Percentiles rank a stretch among this genome's conserved stretches.
Conservation (phyloP, 2,329 filamentous ascomycete genomes). For the Pseudovirgaria hyperparasitica region DNA sequence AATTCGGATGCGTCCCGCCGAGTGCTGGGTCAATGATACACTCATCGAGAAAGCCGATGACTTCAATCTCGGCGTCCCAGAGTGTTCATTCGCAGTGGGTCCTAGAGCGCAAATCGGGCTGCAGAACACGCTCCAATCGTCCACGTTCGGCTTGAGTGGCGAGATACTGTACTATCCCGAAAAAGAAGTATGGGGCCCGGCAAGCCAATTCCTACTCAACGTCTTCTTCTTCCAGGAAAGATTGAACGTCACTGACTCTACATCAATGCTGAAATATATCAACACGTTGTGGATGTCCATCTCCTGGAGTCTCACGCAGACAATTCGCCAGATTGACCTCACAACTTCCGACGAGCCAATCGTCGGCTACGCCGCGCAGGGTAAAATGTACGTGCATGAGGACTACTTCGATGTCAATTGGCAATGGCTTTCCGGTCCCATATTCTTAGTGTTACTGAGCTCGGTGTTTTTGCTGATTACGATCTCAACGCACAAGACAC, state of each 20-base stretch:
- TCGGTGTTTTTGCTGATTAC: slow-evolving; percentile 4
- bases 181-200: slow-evolving; percentile 1
- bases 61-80: too few relatives aligned
- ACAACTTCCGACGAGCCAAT: slow-evolving; percentile 4
- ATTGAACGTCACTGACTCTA: too few relatives aligned
- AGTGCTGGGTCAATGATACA: slow-evolving; percentile 6
- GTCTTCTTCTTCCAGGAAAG: slow-evolving; percentile 1
- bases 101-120: slow-evolving; percentile 3
- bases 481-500: slow-evolving; percentile 2
- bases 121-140: slow-evolving; percentile 4
- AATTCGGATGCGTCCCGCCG: slow-evolving; percentile 2
- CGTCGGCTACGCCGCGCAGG: slow-evolving; percentile 2
- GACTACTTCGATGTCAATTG: slow-evolving; percentile 5
- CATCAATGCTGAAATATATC: too few relatives aligned
- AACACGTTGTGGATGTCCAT: background rate
- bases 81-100: slow-evolving; percentile 2
- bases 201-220: slow-evolving; percentile 4
- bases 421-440: slow-evolving; percentile 1
- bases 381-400: slow-evolving; percentile 3
- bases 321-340: slow-evolving; percentile 1
- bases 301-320: slow-evolving; percentile 3
- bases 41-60: slow-evolving; percentile 1
- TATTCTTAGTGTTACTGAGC: slow-evolving; percentile 4
- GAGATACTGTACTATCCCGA: slow-evolving; percentile 1
- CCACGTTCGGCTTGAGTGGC: slow-evolving; percentile 2